A percentile compares a stretch with the other conserved stretches of the same genome.
phyloP scores from a whole-genome alignment of 495 filamentous ascomycete species.

The Aspergillus nanangensis region DNA sequence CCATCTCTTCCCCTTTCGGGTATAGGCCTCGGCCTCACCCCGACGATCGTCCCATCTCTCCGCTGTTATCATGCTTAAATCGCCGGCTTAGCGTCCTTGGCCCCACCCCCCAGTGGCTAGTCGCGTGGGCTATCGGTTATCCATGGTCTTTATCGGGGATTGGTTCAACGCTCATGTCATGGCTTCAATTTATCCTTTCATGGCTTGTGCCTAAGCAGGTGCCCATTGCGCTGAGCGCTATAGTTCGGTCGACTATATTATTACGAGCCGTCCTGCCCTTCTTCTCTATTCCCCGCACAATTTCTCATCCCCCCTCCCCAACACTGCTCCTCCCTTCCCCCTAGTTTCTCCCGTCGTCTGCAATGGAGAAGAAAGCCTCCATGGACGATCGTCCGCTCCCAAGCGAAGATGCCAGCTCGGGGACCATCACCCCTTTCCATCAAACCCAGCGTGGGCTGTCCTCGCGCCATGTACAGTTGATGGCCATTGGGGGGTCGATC shows the following conservation, averaged over 20 bases:
- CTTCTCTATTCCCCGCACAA: too few relatives aligned
- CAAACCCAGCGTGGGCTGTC: conserved; percentile 55
- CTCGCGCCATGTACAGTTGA: conserved; percentile 62
- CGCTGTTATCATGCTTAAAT: conserved; percentile 1
- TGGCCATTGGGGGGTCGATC: conserved; percentile 71
- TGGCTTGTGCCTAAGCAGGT: too few relatives aligned
- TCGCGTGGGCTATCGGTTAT: neutral
- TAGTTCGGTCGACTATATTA: too few relatives aligned
- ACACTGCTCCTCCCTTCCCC: too few relatives aligned
- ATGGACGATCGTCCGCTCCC: conserved; percentile 7
- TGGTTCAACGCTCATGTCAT: too few relatives aligned
- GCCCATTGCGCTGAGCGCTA: too few relatives aligned
- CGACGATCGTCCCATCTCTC: neutral
- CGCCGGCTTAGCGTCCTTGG: neutral
- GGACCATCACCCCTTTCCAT: conserved; percentile 14
- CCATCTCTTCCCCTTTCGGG: conserved; percentile 28
- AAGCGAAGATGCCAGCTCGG: conserved; percentile 16
- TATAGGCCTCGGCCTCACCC: neutral
- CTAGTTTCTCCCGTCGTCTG: neutral
- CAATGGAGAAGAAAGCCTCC: conserved; percentile 23
- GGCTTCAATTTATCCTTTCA: too few relatives aligned
- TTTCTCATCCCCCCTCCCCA: too few relatives aligned
- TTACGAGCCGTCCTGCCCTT: too few relatives aligned
- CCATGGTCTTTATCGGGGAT: neutral
- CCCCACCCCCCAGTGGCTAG: neutral